Conservation (phyloP, 805 yeast species). For the Saccharomycopsis schoenii region DNA sequence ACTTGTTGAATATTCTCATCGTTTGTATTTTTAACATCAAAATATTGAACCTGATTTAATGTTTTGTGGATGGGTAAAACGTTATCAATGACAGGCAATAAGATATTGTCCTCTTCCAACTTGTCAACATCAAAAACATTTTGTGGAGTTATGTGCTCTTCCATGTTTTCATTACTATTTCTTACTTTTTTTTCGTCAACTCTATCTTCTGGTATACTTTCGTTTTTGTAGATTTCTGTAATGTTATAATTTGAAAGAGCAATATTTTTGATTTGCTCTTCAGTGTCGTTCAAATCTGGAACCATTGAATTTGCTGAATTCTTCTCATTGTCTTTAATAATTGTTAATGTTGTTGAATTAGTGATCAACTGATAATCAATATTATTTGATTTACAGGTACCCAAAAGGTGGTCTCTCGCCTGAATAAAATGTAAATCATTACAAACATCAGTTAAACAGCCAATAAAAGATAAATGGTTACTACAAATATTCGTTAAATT, state of each 20-base stretch:
- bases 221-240: too few relatives aligned
- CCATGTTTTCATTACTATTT: too few relatives aligned
- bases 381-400: conserved; percentile 30
- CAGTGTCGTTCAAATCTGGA: not conserved
- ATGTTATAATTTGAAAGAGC: too few relatives aligned
- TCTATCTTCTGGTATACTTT: too few relatives aligned
- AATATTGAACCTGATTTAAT: not conserved
- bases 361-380: conserved; percentile 7
- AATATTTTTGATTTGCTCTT: not conserved
- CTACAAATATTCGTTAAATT: conserved; percentile 35
- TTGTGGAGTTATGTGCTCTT: too few relatives aligned
- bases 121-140: too few relatives aligned
- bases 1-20: not conserved
- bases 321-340: not conserved
- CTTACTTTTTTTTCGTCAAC: too few relatives aligned
- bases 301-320: not conserved
- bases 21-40: not conserved
- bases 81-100: not conserved
- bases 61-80: not conserved
- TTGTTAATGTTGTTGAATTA: conserved; percentile 8
- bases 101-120: not conserved
- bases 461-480: conserved; percentile 30
- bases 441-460: conserved; percentile 38
- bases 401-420: conserved; percentile 38
- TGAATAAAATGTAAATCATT: conserved; percentile 19